These are phyloP conservation scores for Filosporella fistucella DNA, from an alignment of 495 filamentous ascomycete species.

Conservation along the genomic window DNA sequence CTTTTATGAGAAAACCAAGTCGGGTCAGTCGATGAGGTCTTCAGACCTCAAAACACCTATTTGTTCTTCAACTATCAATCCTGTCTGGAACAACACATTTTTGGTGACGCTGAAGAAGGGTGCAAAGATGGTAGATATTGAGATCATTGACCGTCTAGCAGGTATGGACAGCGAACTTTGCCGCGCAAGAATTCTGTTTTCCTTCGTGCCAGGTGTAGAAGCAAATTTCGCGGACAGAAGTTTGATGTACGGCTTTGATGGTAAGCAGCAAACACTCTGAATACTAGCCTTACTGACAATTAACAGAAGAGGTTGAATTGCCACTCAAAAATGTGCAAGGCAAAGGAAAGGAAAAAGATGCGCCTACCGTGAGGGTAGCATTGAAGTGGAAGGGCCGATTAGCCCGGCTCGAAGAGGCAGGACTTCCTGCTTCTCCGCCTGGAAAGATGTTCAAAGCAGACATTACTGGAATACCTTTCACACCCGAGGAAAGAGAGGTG, in stretches of 20 bases:
- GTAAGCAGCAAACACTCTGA: not conserved
- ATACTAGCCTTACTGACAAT: not conserved
- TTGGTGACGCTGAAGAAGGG: not conserved
- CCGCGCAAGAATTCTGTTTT: not conserved
- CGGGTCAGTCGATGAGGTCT: too few relatives aligned
- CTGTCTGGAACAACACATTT: conserved; percentile 3
- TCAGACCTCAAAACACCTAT: conserved; percentile 1
- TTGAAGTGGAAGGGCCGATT: conserved; percentile 10
- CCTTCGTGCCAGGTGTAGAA: conserved; percentile 9
- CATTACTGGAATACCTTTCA: conserved; percentile 2
- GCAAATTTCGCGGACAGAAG: conserved; percentile 6
- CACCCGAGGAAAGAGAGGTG: too few relatives aligned
- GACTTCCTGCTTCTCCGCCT: not conserved
- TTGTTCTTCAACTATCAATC: too few relatives aligned
- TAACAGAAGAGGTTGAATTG: conserved; percentile 5
- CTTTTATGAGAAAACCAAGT: conserved; percentile 2
- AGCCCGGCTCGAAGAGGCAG: not conserved
- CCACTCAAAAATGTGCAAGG: too few relatives aligned
- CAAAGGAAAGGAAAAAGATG: conserved; percentile 6
- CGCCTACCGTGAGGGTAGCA: not conserved
- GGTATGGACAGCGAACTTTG: not conserved
- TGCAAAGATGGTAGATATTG: conserved; percentile 8
- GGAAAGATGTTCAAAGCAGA: conserved; percentile 14
- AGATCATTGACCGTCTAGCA: conserved; percentile 5
- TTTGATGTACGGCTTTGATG: conserved; percentile 13